These are phyloP conservation scores for Rubus parviflorus DNA, from an alignment of 306 rosid species.

Conservation along the genomic window DNA sequence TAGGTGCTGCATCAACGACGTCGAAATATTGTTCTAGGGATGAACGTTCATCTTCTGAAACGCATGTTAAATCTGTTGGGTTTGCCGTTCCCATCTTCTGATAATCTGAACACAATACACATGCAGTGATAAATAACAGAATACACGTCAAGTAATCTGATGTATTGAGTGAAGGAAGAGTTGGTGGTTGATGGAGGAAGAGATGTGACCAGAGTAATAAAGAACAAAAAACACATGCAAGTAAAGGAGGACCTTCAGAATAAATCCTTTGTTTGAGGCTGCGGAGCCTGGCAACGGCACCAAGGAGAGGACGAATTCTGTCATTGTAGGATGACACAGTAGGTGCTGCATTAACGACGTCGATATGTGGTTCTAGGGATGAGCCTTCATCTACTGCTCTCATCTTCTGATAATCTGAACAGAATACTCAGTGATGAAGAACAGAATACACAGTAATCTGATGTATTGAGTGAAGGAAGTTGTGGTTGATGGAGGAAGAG, in stretches of 20 bases:
- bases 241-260: too few relatives aligned
- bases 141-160: neutral
- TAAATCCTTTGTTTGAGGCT: neutral
- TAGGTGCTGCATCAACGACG: neutral
- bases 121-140: too few relatives aligned
- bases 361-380: neutral
- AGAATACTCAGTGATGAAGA: too few relatives aligned
- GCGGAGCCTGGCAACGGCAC: neutral
- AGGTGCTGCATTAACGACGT: neutral
- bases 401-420: neutral
- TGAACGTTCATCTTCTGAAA: neutral
- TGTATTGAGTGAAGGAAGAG: neutral
- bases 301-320: neutral
- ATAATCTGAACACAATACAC: neutral
- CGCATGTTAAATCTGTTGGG: neutral
- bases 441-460: too few relatives aligned
- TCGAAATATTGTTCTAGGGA: neutral
- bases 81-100: neutral
- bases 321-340: slow-evolving; percentile 1
- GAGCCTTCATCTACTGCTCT: neutral
- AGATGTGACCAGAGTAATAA: too few relatives aligned
- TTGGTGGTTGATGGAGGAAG: too few relatives aligned
- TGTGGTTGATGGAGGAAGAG: too few relatives aligned
- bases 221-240: too few relatives aligned
- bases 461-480: neutral